Conservation (phyloP, 768 basidiomycete genomes). For the Termitomyces heimii region DNA sequence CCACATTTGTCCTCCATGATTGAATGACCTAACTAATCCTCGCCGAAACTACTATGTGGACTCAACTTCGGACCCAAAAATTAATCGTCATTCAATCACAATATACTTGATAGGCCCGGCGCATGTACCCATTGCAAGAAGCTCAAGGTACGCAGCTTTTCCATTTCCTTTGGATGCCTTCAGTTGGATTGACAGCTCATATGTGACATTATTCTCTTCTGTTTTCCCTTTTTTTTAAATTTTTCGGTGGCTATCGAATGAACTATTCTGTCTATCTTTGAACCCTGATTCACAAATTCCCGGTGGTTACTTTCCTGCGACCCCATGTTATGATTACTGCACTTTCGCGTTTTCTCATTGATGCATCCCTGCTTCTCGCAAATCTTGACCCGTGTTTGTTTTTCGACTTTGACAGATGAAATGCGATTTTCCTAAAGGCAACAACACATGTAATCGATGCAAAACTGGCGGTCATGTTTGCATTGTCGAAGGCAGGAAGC, state of each 20-base stretch:
- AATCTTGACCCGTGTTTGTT: not conserved
- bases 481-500: slow-evolving; percentile 80
- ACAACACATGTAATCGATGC: slow-evolving; percentile 77
- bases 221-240: slow-evolving; percentile 1
- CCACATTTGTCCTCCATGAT: not conserved
- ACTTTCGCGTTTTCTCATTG: not conserved
- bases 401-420: slow-evolving; percentile 57
- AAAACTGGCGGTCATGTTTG: slow-evolving; percentile 68
- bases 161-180: slow-evolving; percentile 9
- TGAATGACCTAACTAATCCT: not conserved
- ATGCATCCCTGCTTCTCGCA: not conserved
- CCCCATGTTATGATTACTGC: not conserved
- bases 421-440: slow-evolving; percentile 71
- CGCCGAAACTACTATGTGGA: not conserved
- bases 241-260: slow-evolving; percentile 9
- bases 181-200: slow-evolving; percentile 11
- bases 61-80: slow-evolving; percentile 7
- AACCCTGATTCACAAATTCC: slow-evolving; percentile 1
- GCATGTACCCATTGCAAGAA: slow-evolving; percentile 86
- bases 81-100: slow-evolving; percentile 1
- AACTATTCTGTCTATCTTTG: slow-evolving; percentile 11
- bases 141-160: slow-evolving; percentile 59
- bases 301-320: slow-evolving; percentile 7
- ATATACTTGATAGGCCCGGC: slow-evolving; percentile 48
- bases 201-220: slow-evolving; percentile 7